Base-by-base conservation (phyloP, 176 grass and related monocot species). In the Ensete glaucum region DNA sequence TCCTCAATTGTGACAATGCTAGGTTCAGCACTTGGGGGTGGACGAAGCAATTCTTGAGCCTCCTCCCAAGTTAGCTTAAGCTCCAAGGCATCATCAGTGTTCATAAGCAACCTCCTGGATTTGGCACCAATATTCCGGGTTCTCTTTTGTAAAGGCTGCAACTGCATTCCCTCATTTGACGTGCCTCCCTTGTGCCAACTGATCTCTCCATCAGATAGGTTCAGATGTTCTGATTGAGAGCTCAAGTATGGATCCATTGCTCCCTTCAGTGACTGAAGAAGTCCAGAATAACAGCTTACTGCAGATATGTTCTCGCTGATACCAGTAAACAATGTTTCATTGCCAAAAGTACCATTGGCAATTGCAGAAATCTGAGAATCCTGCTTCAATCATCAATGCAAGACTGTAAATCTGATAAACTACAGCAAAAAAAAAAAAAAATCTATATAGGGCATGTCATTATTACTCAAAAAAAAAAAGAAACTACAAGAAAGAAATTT, bases 281-380 rank as follows among this genome's bases (percentile, higher is more conserved):
- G 85, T 80, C 90, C 86, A 72, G 95, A 77, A 73, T 91, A 99
- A 80, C 90, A 86, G 76, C 82, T 94, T 82, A 91, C 78, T 82
- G 85, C 65, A 74, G 79, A 56, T 72, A 99, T 58, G 81, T 86
- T 94, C 25, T 99, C 91, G 22, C 82, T 87, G 80, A 83, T 52
- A 71, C 26, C 82, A 29, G 84, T 79, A 74, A 99, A 91, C 19
- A 99, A 91, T 67, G 91, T 53, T 82, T 99, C 86, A 9, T 81
- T 64, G 25, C 93, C 82, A 81, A 91, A 76, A 29, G 88, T 87
- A 64, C 91, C 95, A 78, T 91, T 99, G 62, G 91, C 95, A 71
- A 99, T 94, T 76, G 95, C 90, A 81, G 95, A 91, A 82, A 99
- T 99, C 55, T 99, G 95, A 54, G 90, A 99, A 74, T 99, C 95